Evolutionary conservation across 768 basidiomycete species (phyloP).

Genomic region (Suillus occidentalis): DNA sequence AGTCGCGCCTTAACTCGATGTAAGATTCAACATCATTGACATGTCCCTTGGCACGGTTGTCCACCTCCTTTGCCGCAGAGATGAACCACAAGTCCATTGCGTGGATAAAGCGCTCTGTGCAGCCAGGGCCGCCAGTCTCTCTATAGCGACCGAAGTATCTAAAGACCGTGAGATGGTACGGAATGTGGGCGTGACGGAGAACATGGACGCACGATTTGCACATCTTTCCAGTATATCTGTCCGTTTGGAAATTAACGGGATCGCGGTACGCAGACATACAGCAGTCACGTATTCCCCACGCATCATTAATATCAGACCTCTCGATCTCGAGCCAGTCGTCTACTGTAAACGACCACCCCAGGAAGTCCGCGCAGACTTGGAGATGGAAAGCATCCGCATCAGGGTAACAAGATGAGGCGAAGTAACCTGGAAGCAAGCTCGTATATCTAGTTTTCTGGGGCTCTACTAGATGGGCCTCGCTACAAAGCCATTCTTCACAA

Average conservation of each 20-base stretch:
- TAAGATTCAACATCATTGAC: slow-evolving; percentile 52
- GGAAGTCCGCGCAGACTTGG: slow-evolving; percentile 66
- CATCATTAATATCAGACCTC: slow-evolving; percentile 26
- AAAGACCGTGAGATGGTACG: not conserved
- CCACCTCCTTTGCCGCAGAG: slow-evolving; percentile 43
- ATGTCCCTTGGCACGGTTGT: slow-evolving; percentile 37
- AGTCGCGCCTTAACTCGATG: slow-evolving; percentile 52
- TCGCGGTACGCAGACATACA: slow-evolving; percentile 32
- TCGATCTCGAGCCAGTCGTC: slow-evolving; percentile 19
- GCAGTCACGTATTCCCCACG: slow-evolving; percentile 29
- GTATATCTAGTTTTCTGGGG: slow-evolving; percentile 41
- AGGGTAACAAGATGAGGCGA: slow-evolving; percentile 66
- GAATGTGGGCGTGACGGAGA: not conserved
- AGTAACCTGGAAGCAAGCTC: slow-evolving; percentile 43
- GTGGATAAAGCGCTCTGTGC: slow-evolving; percentile 39
- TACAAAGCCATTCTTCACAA: not conserved
- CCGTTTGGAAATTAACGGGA: slow-evolving; percentile 27
- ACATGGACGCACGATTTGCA: slow-evolving; percentile 33
- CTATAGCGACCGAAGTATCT: slow-evolving; percentile 41
- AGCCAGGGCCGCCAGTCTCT: slow-evolving; percentile 39
- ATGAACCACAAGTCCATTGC: slow-evolving; percentile 42
- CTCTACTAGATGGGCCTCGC: slow-evolving; percentile 15
- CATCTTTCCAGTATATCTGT: slow-evolving; percentile 25
- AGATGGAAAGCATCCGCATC: slow-evolving; percentile 55
- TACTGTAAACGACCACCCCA: slow-evolving; percentile 47